phyloP scores from a whole-genome alignment of 116 monocot genomes.

The Cymodocea nodosa region DNA sequence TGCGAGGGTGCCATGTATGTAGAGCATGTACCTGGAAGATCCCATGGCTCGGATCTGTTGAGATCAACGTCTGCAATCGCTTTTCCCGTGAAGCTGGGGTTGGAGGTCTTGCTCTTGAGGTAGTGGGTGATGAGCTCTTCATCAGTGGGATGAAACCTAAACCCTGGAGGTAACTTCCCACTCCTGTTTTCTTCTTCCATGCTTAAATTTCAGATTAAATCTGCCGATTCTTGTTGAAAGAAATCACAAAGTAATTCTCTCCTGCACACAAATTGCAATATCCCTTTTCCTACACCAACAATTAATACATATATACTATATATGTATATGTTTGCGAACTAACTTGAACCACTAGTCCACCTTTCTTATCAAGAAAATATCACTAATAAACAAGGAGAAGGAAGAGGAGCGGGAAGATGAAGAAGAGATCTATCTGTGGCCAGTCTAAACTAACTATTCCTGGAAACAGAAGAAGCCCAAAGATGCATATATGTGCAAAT shows the following conservation, averaged over 20 bases:
- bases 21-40: slow-evolving; percentile 51
- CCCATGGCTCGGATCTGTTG: slow-evolving; percentile 84
- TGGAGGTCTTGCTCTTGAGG: slow-evolving; percentile 36
- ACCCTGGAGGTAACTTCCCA: slow-evolving; percentile 47
- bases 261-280: background rate
- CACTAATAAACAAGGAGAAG: background rate
- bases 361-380: background rate
- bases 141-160: slow-evolving; percentile 79
- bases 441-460: background rate
- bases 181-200: slow-evolving; percentile 19
- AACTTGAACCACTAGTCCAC: background rate
- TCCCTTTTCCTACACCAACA: no score
- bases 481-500: background rate
- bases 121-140: slow-evolving; percentile 74
- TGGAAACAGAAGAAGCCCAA: background rate
- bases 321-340: no score
- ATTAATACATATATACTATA: no score
- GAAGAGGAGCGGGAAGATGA: background rate
- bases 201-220: background rate
- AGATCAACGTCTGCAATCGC: slow-evolving; percentile 74
- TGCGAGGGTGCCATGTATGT: no score
- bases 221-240: background rate
- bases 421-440: background rate
- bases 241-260: background rate
- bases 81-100: slow-evolving; percentile 39